Conservation (phyloP, 768 basidiomycete species). For the Tylopilus sp. region DNA sequence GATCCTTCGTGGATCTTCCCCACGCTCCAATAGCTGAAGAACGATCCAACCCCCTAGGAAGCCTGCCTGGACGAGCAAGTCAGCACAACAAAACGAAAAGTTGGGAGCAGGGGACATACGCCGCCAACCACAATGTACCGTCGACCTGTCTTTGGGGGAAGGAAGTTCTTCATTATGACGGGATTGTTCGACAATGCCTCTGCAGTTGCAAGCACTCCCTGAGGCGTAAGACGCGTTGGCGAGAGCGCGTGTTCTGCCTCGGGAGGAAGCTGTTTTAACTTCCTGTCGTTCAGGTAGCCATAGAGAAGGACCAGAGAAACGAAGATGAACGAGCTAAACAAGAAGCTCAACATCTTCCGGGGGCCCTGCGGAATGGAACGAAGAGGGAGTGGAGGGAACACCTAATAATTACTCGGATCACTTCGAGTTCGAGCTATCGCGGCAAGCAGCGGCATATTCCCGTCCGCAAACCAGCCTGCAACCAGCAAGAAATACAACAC, state of each 20-base stretch:
- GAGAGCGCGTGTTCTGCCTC: slow-evolving; percentile 45
- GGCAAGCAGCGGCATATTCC: too few relatives aligned
- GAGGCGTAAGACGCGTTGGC: slow-evolving; percentile 46
- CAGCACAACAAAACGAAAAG: not conserved
- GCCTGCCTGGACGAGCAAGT: slow-evolving; percentile 48
- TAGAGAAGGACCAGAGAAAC: slow-evolving; percentile 32
- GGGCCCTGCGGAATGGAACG: not conserved
- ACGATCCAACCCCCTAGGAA: slow-evolving; percentile 81
- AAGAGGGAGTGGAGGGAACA: too few relatives aligned
- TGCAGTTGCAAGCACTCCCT: slow-evolving; percentile 41
- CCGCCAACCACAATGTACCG: slow-evolving; percentile 77
- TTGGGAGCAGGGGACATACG: slow-evolving; percentile 37
- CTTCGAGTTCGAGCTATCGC: too few relatives aligned
- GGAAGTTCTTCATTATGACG: slow-evolving; percentile 39
- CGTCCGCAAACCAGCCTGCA: too few relatives aligned
- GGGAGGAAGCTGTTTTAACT: slow-evolving; percentile 47
- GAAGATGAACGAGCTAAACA: slow-evolving; percentile 7
- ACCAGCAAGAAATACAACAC: too few relatives aligned
- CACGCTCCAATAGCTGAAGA: slow-evolving; percentile 61
- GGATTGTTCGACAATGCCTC: slow-evolving; percentile 34
- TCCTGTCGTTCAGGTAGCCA: slow-evolving; percentile 50
- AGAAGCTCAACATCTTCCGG: slow-evolving; percentile 16
- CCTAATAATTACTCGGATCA: too few relatives aligned
- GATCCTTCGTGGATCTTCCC: slow-evolving; percentile 64
- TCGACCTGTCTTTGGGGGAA: slow-evolving; percentile 69